Evolutionary conservation across 257 asterid genomes (phyloP).

Genomic region (Salvia hispanica): DNA sequence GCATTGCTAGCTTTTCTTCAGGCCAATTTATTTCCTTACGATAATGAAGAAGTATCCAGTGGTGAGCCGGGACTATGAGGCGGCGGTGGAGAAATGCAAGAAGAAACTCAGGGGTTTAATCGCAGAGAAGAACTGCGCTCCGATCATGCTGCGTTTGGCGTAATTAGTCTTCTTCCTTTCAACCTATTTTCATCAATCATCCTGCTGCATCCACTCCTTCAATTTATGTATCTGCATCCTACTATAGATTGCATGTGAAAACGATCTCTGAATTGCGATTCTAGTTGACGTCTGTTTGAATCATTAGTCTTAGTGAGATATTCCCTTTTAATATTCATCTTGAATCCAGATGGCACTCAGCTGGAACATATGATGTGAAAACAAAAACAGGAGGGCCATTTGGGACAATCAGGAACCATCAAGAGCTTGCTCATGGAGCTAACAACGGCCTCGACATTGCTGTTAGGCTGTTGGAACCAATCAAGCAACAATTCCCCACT

Average conservation of each 20-base stretch:
- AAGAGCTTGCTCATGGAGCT: constrained; percentile 71
- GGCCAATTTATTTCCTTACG: not conserved
- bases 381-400: constrained; percentile 85
- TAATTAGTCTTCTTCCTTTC: constrained; percentile 20
- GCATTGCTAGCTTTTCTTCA: not conserved
- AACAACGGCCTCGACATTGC: constrained; percentile 85
- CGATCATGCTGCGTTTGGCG: constrained; percentile 57
- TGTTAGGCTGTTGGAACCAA: constrained; percentile 68
- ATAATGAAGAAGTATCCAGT: constrained; percentile 68
- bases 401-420: constrained; percentile 62
- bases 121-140: constrained; percentile 55
- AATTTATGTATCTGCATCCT: too few relatives aligned
- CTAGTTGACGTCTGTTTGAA: too few relatives aligned
- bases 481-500: constrained; percentile 67
- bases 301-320: not conserved
- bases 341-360: constrained; percentile 47
- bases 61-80: constrained; percentile 56
- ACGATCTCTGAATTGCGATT: too few relatives aligned
- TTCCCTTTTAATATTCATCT: not conserved
- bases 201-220: too few relatives aligned
- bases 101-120: constrained; percentile 64
- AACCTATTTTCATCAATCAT: not conserved
- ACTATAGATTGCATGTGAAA: not conserved
- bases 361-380: constrained; percentile 57
- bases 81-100: constrained; percentile 66